A percentile compares a stretch with the other conserved stretches of the same genome.
These are phyloP conservation scores for Stevia rebaudiana DNA, from an alignment of 140 eudicot genomes.

Conservation along the genomic window DNA sequence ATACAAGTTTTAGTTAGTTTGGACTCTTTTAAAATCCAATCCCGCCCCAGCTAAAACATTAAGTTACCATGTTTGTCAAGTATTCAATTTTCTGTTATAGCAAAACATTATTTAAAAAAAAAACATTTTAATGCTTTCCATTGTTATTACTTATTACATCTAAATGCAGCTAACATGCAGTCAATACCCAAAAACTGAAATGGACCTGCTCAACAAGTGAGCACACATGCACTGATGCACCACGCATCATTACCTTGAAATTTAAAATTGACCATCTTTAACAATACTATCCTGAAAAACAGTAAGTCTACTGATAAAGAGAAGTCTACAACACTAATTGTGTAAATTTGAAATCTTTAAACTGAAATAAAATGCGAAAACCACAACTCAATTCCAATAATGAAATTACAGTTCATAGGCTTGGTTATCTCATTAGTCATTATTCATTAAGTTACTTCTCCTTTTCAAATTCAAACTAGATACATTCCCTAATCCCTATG, in stretches of 20 bases:
- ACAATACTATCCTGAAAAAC: conserved; percentile 4
- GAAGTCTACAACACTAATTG: neutral
- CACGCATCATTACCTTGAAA: neutral
- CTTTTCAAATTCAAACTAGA: neutral
- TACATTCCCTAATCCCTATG: neutral
- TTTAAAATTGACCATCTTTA: neutral
- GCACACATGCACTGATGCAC: neutral
- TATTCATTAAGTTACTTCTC: conserved; percentile 10
- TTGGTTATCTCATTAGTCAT: conserved; percentile 3
- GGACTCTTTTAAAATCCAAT: neutral
- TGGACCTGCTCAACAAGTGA: neutral
- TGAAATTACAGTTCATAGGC: neutral
- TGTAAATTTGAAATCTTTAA: conserved; percentile 8
- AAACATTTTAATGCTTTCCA: neutral
- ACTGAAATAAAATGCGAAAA: neutral
- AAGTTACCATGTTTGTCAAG: conserved; percentile 3
- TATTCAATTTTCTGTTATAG: neutral
- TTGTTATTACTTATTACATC: neutral
- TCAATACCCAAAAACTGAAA: neutral
- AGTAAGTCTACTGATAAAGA: neutral
- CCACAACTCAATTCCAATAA: neutral
- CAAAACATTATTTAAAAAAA: neutral
- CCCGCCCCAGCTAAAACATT: neutral
- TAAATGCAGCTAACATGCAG: neutral
- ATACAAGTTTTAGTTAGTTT: neutral